Evolutionary conservation across 345 rosid genomes (phyloP), one percentile per base, ranked within the genome.

Genomic region (Eucalyptus leucophloia): DNA sequence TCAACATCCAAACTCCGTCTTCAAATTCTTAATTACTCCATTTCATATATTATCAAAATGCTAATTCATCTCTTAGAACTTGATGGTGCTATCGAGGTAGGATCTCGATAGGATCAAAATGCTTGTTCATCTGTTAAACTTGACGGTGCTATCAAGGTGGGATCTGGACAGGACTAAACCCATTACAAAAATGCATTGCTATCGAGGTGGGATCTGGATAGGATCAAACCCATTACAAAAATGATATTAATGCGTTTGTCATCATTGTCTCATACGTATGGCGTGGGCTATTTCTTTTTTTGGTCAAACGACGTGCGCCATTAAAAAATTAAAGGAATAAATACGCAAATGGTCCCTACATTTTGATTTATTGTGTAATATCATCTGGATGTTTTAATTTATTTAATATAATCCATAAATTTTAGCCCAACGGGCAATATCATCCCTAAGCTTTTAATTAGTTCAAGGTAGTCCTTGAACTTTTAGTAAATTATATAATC

Each of bases 391-490:
- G 1, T 32, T 65, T 32, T 32, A 32, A 67, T 69, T 32, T 34
- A 1, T 34, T 17, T 3, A 32, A 34, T 69, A 17, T 3, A n/a
- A 10, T 34, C 1, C 4, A 67, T 16, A 1, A 67, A 32, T 19
- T 67, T 67, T 67, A 8, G 12, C 0, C 1, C 4, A 67, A 17
- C 0, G 0, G 3, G 2, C 1, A 69, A 34, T 34, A 1, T 69
- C 7, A 3, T 69, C 0, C 26, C 0, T 18, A 0, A 69, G 6
- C 8, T 9, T 18, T 69, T 34, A 18, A 16, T 18, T 69, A 32
- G 0, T 9, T 69, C 2, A 3, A 69, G 3, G 1, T 34, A 21
- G 4, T 69, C 2, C 2, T 19, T 69, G 0, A 34, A 34, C 0
- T 34, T 34, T 34, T 69, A 6, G 1, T 69, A 69, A 69, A 69